Evolutionary conservation across 2,329 filamentous ascomycete genomes (phyloP), one percentile per base, ranked within the genome.

Genomic region (Curvularia spicifera): DNA sequence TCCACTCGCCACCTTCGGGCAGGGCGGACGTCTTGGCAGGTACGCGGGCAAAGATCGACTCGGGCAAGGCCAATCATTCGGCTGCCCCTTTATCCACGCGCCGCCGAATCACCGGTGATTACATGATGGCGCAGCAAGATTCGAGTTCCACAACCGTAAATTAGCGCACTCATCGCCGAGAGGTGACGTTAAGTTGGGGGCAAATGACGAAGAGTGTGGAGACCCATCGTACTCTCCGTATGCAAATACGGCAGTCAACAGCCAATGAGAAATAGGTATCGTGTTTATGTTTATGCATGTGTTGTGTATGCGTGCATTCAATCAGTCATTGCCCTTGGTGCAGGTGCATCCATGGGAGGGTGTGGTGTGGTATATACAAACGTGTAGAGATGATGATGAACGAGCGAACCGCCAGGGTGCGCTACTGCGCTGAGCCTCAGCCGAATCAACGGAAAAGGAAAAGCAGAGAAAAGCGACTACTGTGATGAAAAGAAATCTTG

Each of bases 1-100:
- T 9, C 20, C 22, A 31, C 24, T 37, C 31, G 37, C 20, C 43
- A 39, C 44, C 40, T 10, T 44, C 26, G 31, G 18, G 22, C 33
- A 52, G 29, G 20, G 43, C 48, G 18, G 52, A 53, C 40, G 39
- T 26, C 59, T 64, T 64, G 61, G 61, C 61, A 64, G 61, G 59
- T 44, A 64, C 61, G 20, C 53, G 35, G 43, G 44, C 55, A 24
- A 44, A 26, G 40, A 53, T 59, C 53, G 50, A 39, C 56, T 33
- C 31, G 35, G 33, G n/a, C 26, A 28, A 42, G 5, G 42, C 42
- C 46, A 35, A 50, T 31, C 52, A 44, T 44, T 59, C 58, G 46
- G 51, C 37, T 51, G 51, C 51, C 51, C 55, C 55, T 51, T 54
- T 57, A 54, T 50, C 47, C 47, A 50, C 31, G 35, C n/a, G 24